Conservation (phyloP, 805 yeast genomes). For the Nakazawaea holstii region DNA sequence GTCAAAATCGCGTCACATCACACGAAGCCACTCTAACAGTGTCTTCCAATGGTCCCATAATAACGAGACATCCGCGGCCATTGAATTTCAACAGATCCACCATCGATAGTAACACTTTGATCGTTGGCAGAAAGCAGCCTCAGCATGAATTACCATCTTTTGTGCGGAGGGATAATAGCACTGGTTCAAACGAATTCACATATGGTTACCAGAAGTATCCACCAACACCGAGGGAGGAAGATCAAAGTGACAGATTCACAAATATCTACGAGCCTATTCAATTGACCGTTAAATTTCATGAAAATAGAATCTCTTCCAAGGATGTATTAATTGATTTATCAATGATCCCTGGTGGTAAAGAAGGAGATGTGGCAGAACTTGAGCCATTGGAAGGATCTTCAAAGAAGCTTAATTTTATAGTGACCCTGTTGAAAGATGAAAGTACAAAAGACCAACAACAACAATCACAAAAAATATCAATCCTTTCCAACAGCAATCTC, state of each 20-base stretch:
- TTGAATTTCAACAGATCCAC: conserved; percentile 6
- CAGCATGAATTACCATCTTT: background rate
- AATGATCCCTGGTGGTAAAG: conserved; percentile 54
- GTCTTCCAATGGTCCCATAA: conserved; percentile 4
- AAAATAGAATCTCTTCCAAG: conserved; percentile 48
- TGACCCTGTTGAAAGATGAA: conserved; percentile 28
- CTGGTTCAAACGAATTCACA: background rate
- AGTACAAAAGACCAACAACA: conserved; percentile 11
- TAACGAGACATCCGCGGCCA: conserved; percentile 2
- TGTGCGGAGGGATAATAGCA: conserved; percentile 1
- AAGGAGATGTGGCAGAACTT: conserved; percentile 76
- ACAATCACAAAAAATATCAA: conserved; percentile 39
- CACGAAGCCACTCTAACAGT: conserved; percentile 1
- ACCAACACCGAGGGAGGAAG: background rate
- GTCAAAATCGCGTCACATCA: background rate
- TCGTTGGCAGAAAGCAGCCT: conserved; percentile 1
- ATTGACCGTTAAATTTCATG: conserved; percentile 58
- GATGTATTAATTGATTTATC: conserved; percentile 59
- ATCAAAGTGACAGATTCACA: background rate
- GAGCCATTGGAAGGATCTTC: conserved; percentile 34
- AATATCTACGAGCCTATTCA: conserved; percentile 29
- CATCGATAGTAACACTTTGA: conserved; percentile 7
- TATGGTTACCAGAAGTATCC: background rate
- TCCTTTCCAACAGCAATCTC: conserved; percentile 51
- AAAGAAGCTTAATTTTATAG: conserved; percentile 38